phyloP scores from a whole-genome alignment of 257 asterid genomes.

The Solanum clarkiae region DNA sequence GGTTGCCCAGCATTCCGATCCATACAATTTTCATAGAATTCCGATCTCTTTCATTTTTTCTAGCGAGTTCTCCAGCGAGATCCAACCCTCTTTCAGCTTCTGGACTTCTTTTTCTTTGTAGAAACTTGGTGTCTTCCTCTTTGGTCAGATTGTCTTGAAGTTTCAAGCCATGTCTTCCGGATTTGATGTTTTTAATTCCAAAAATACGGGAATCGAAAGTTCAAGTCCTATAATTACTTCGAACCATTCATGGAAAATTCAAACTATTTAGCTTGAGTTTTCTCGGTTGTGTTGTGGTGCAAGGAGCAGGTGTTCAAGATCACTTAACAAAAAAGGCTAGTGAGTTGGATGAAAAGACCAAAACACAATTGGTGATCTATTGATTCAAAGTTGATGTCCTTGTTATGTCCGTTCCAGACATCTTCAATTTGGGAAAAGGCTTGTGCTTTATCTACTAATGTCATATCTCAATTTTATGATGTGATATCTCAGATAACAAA shows the following conservation, averaged over 20 bases:
- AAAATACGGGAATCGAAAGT: not conserved
- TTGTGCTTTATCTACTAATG: not conserved
- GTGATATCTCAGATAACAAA: not conserved
- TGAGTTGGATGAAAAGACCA: not conserved
- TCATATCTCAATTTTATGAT: not conserved
- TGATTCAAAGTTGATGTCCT: not conserved
- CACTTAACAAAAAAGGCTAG: not conserved
- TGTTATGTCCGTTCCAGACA: not conserved
- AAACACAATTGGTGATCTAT: not conserved
- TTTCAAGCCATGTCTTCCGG: not conserved
- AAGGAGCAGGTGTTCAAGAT: not conserved
- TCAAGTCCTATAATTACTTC: not conserved
- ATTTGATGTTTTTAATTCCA: not conserved
- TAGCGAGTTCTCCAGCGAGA: not conserved
- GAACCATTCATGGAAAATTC: not conserved
- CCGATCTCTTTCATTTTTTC: not conserved
- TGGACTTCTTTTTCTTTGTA: not conserved
- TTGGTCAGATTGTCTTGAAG: not conserved
- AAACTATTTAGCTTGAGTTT: not conserved
- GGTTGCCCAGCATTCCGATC: not conserved
- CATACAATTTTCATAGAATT: not conserved
- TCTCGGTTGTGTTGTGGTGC: not conserved
- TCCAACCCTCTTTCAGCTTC: not conserved
- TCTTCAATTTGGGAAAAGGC: not conserved
- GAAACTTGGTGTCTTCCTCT: not conserved